phyloP scores from a whole-genome alignment of 2,329 filamentous ascomycete species.

The Alternaria gansuensis region DNA sequence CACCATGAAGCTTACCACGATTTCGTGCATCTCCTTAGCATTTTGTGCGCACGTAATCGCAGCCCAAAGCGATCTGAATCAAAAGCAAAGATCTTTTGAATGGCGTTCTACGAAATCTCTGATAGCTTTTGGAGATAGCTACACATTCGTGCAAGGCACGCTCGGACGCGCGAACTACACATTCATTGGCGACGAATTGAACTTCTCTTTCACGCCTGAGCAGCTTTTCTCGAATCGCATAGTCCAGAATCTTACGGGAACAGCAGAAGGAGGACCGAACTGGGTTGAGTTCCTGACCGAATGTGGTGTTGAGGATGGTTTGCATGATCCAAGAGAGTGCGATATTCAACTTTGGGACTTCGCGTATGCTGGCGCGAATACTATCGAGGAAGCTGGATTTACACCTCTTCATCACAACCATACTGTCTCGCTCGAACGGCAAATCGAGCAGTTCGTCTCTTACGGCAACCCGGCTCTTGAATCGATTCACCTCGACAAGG shows the following conservation, averaged over 20 bases:
- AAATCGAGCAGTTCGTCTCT: constrained; percentile 59
- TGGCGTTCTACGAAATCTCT: constrained; percentile 35
- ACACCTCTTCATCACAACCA: constrained; percentile 63
- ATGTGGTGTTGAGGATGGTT: constrained; percentile 59
- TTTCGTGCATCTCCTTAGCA: constrained; percentile 11
- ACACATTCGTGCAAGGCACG: constrained; percentile 64
- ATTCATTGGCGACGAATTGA: constrained; percentile 64
- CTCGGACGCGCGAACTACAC: constrained; percentile 61
- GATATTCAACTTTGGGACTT: constrained; percentile 64
- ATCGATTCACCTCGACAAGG: constrained; percentile 41
- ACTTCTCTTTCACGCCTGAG: constrained; percentile 57
- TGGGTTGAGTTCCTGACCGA: constrained; percentile 64
- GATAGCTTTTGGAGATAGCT: constrained; percentile 62
- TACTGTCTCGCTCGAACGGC: constrained; percentile 61
- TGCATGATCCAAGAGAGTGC: constrained; percentile 57
- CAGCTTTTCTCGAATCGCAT: constrained; percentile 60
- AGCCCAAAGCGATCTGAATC: constrained; percentile 3
- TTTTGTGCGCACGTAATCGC: constrained; percentile 9
- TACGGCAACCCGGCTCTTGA: constrained; percentile 57
- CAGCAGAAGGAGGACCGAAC: constrained; percentile 63
- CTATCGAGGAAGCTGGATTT: constrained; percentile 50
- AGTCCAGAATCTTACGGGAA: constrained; percentile 60
- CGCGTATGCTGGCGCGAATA: constrained; percentile 64
- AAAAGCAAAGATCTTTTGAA: constrained; percentile 20
- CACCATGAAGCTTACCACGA: constrained; percentile 23